A percentile compares a stretch with the other conserved stretches of the same genome.
Conservation (phyloP, 768 basidiomycete species). For the Suillus variegatus region DNA sequence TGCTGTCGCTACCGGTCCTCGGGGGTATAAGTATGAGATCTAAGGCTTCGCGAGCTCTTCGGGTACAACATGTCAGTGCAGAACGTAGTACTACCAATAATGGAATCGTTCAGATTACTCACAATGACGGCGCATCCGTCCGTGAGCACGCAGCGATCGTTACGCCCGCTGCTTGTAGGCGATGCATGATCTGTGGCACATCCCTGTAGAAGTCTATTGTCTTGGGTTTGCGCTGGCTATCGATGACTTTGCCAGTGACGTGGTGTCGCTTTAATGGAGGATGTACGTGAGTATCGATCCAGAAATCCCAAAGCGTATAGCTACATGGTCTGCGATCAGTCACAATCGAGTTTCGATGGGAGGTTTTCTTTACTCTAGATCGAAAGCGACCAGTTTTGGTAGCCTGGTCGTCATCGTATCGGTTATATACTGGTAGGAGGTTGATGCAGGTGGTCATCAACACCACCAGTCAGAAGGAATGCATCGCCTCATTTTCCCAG, state of each 20-base stretch:
- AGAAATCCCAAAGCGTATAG: constrained; percentile 85
- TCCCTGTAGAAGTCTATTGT: constrained; percentile 73
- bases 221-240: constrained; percentile 21
- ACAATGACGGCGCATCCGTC: constrained; percentile 71
- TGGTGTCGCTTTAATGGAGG: constrained; percentile 54
- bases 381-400: constrained; percentile 76
- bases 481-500: not conserved
- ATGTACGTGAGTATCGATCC: constrained; percentile 80
- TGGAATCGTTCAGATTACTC: constrained; percentile 22
- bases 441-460: not conserved
- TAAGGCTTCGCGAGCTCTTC: constrained; percentile 78
- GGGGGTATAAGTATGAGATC: constrained; percentile 56
- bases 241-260: constrained; percentile 22
- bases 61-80: constrained; percentile 1
- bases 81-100: not conserved
- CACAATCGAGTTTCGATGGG: not conserved
- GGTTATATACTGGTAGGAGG: not conserved
- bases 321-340: constrained; percentile 37
- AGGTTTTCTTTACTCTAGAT: constrained; percentile 64
- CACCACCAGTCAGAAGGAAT: not conserved
- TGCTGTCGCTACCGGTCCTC: constrained; percentile 20
- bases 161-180: constrained; percentile 48
- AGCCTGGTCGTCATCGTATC: constrained; percentile 24
- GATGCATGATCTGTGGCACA: constrained; percentile 71
- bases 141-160: constrained; percentile 75